Conservation (phyloP, 2,329 filamentous ascomycete species). For the Botrytis hyacinthi region DNA sequence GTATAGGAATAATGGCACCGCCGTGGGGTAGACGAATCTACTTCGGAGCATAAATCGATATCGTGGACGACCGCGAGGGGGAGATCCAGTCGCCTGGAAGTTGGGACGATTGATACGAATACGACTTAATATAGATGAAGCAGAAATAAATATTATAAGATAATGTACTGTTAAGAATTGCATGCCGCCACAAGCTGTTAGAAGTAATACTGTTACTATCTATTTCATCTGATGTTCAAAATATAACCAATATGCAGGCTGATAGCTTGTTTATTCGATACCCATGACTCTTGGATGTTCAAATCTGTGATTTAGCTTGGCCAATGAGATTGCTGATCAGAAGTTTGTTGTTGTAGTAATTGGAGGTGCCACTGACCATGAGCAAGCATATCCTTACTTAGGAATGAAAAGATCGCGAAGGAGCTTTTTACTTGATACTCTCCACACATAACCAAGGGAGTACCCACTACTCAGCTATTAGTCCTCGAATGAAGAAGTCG, state of each 20-base stretch:
- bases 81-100: not conserved
- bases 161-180: not conserved
- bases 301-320: not conserved
- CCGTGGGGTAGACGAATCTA: not conserved
- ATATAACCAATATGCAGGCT: not conserved
- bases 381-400: slow-evolving; percentile 8
- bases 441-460: not conserved
- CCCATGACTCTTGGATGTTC: not conserved
- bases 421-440: not conserved
- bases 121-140: not conserved
- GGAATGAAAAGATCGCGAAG: not conserved
- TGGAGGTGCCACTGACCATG: not conserved
- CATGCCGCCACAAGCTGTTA: not conserved
- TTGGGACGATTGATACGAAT: not conserved
- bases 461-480: not conserved
- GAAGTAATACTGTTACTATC: not conserved
- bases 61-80: not conserved
- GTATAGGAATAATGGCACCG: not conserved
- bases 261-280: not conserved
- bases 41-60: not conserved
- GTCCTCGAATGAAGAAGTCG: not conserved
- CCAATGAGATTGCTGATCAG: not conserved
- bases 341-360: not conserved
- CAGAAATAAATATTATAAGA: not conserved
- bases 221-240: slow-evolving; percentile 5